A percentile compares a stretch with the other conserved stretches of the same genome.
phyloP scores from a whole-genome alignment of 345 rosid species.

The Dipteronia dyeriana region DNA sequence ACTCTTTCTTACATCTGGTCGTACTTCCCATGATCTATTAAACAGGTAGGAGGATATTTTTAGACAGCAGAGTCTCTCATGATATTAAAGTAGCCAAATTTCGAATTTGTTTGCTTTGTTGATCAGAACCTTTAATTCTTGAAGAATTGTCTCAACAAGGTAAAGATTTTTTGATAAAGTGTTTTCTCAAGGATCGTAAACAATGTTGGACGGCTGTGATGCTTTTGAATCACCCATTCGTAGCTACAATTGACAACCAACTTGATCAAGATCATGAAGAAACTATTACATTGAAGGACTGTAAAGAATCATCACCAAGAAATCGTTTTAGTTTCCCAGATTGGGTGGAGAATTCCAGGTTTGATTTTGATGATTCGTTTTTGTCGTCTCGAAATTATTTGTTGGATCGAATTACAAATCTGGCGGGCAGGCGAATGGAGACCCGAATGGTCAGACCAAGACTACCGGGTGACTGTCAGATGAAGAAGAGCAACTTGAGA shows the following conservation, averaged over 20 bases:
- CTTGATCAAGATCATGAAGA: conserved; percentile 23
- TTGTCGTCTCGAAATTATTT: conserved; percentile 2
- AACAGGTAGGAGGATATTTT: conserved; percentile 93
- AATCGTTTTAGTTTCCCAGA: conserved; percentile 49
- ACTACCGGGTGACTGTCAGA: too few species aligned
- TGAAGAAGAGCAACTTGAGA: neutral
- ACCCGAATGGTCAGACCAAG: too few species aligned
- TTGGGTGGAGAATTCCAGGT: conserved; percentile 30
- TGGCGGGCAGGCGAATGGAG: too few species aligned
- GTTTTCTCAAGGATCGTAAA: conserved; percentile 59
- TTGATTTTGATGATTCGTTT: conserved; percentile 3
- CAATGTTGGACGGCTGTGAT: conserved; percentile 73
- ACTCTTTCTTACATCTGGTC: neutral
- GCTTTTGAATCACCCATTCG: conserved; percentile 73
- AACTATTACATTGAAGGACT: neutral
- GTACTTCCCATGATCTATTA: neutral
- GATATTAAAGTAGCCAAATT: conserved; percentile 10
- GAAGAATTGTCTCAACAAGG: conserved; percentile 61
- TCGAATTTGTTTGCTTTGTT: conserved; percentile 41
- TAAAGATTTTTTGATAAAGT: conserved; percentile 61
- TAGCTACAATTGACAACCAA: conserved; percentile 19
- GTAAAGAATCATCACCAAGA: conserved; percentile 38
- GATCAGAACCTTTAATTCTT: conserved; percentile 65
- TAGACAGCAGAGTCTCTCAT: too few species aligned
- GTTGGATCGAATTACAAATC: too few species aligned